phyloP scores from a whole-genome alignment of 306 rosid species.

The Inga oerstediana region DNA sequence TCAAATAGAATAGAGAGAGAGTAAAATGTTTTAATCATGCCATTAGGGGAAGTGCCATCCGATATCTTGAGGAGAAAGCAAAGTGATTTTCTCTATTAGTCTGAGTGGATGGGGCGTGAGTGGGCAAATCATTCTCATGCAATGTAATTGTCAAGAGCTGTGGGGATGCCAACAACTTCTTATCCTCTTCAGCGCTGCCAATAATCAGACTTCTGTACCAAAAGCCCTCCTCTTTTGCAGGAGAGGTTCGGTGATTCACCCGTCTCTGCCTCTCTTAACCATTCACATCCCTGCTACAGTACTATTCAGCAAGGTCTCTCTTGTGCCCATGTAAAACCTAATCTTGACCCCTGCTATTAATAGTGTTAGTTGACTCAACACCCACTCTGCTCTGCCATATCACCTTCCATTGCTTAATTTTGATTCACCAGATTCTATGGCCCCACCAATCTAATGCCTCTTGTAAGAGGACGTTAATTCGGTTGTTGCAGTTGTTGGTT shows the following conservation, averaged over 20 bases:
- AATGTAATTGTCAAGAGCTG: neutral
- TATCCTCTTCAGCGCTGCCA: neutral
- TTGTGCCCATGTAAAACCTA: neutral
- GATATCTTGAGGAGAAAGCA: neutral
- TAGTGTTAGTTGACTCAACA: neutral
- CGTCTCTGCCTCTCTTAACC: neutral
- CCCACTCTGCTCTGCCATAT: neutral
- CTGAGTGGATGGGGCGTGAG: neutral
- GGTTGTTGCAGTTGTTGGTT: constrained; percentile 49
- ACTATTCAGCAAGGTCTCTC: neutral
- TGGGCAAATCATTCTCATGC: neutral
- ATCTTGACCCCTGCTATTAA: neutral
- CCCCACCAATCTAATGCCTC: constrained; percentile 14
- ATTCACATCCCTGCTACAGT: neutral
- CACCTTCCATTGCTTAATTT: neutral
- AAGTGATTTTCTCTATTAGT: neutral
- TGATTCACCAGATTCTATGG: constrained; percentile 31
- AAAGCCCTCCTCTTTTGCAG: neutral
- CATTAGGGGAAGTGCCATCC: neutral
- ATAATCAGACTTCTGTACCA: neutral
- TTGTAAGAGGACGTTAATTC: constrained; percentile 40
- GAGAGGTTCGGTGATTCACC: neutral
- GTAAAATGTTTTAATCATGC: neutral
- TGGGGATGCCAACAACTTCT: neutral
- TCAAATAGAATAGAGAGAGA: no score